phyloP scores from a whole-genome alignment of 2,329 filamentous ascomycete species.

The Sporothrix luriei region DNA sequence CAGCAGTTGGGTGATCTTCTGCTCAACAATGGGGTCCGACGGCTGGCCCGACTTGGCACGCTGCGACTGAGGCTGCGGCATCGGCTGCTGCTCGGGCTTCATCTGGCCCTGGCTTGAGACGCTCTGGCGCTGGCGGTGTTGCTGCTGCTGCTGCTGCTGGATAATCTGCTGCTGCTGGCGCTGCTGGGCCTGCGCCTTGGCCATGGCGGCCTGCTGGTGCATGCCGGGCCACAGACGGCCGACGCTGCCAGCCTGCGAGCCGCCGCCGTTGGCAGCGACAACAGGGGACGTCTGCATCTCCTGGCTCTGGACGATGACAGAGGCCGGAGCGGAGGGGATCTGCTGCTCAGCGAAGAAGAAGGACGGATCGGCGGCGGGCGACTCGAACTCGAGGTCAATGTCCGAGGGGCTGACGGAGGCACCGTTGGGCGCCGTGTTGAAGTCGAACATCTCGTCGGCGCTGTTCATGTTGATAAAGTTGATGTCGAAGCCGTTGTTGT shows the following conservation, averaged over 20 bases:
- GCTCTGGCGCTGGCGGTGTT: slow-evolving; percentile 44
- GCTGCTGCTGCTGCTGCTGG: slow-evolving; percentile 58
- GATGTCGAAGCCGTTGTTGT: slow-evolving; percentile 50
- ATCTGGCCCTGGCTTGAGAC: slow-evolving; percentile 46
- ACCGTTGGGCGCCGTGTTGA: slow-evolving; percentile 68
- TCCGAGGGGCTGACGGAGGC: slow-evolving; percentile 61
- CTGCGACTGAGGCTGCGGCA: slow-evolving; percentile 48
- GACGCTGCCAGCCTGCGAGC: slow-evolving; percentile 55
- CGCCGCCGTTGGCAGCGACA: slow-evolving; percentile 41
- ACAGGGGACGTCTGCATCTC: slow-evolving; percentile 55
- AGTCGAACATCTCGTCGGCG: slow-evolving; percentile 70
- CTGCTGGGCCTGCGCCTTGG: slow-evolving; percentile 71
- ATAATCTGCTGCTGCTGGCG: slow-evolving; percentile 66
- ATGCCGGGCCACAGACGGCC: slow-evolving; percentile 89
- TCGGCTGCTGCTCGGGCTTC: slow-evolving; percentile 49
- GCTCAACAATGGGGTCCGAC: slow-evolving; percentile 75
- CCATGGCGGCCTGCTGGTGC: slow-evolving; percentile 84
- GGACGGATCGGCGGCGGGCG: slow-evolving; percentile 56
- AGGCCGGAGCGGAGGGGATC: slow-evolving; percentile 42
- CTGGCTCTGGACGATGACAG: slow-evolving; percentile 65
- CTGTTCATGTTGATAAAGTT: slow-evolving; percentile 56
- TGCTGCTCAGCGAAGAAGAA: slow-evolving; percentile 62
- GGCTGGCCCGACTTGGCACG: slow-evolving; percentile 56
- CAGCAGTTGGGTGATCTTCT: slow-evolving; percentile 89
- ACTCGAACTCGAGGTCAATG: slow-evolving; percentile 71